phyloP scores from a whole-genome alignment of 2,329 filamentous ascomycete species.

The Fusarium subtropicale region DNA sequence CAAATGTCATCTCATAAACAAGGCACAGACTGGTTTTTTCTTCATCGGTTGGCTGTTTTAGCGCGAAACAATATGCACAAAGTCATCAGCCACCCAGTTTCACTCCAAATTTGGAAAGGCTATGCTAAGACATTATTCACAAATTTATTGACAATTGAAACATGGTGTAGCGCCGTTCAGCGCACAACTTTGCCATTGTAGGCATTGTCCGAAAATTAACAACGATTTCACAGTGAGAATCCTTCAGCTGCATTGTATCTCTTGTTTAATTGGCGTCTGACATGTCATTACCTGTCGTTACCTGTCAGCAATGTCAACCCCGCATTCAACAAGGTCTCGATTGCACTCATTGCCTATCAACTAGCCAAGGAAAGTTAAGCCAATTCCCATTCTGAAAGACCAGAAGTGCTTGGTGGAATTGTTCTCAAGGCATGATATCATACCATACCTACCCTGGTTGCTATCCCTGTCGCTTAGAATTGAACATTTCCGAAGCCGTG shows the following conservation, averaged over 20 bases:
- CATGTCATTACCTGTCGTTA: not conserved
- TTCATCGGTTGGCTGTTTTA: not conserved
- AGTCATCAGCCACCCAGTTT: not conserved
- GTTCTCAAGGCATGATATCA: not conserved
- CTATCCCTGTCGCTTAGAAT: too few relatives aligned
- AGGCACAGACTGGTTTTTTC: not conserved
- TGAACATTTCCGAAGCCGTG: too few relatives aligned
- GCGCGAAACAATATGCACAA: not conserved
- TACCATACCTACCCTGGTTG: not conserved
- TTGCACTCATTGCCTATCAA: not conserved
- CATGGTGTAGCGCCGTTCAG: not conserved
- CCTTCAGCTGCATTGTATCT: not conserved
- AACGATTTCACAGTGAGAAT: not conserved
- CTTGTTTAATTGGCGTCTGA: not conserved
- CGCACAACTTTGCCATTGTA: not conserved
- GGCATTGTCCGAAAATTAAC: not conserved
- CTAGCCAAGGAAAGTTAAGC: not conserved
- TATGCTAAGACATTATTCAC: not conserved
- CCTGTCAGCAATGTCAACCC: not conserved
- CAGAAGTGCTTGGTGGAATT: not conserved
- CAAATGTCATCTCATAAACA: not conserved
- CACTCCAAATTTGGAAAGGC: too few relatives aligned
- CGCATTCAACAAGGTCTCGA: not conserved
- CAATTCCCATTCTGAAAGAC: not conserved
- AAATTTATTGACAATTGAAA: not conserved